Evolutionary conservation across 768 basidiomycete genomes (phyloP).

Genomic region (Lentinus brumalis): DNA sequence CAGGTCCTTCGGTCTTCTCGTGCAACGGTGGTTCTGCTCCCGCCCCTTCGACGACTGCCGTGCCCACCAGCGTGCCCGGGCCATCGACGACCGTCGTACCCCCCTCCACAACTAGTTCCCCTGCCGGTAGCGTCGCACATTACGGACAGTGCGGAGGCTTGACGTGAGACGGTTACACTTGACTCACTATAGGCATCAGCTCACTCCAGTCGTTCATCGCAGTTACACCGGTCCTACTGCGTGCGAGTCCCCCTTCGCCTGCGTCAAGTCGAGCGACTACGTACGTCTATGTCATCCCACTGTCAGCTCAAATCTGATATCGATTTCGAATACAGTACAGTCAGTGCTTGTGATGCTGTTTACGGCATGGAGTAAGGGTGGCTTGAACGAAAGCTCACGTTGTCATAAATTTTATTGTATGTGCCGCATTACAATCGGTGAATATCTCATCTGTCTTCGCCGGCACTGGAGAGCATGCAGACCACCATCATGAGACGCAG

Average conservation of each 20-base stretch:
- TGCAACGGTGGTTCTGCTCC: constrained; percentile 25
- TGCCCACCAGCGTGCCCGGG: constrained; percentile 1
- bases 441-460: not conserved
- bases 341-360: constrained; percentile 31
- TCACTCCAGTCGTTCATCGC: not conserved
- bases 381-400: not conserved
- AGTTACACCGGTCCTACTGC: constrained; percentile 40
- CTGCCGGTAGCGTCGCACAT: constrained; percentile 37
- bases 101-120: constrained; percentile 11
- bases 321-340: constrained; percentile 32
- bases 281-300: constrained; percentile 27
- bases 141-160: constrained; percentile 48
- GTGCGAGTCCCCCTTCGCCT: constrained; percentile 39
- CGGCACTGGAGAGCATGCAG: not conserved
- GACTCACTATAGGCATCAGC: not conserved
- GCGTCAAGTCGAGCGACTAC: constrained; percentile 36
- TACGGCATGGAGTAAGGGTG: not conserved
- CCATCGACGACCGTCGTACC: constrained; percentile 8
- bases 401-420: not conserved
- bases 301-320: not conserved
- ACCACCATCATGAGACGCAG: not conserved
- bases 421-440: not conserved
- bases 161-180: constrained; percentile 26
- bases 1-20: constrained; percentile 31
- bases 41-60: constrained; percentile 5